Evolutionary conservation across 371 early-diverging fungal species (phyloP), one percentile per base, ranked within the genome.

Genomic region (Mucor lusitanicus): DNA sequence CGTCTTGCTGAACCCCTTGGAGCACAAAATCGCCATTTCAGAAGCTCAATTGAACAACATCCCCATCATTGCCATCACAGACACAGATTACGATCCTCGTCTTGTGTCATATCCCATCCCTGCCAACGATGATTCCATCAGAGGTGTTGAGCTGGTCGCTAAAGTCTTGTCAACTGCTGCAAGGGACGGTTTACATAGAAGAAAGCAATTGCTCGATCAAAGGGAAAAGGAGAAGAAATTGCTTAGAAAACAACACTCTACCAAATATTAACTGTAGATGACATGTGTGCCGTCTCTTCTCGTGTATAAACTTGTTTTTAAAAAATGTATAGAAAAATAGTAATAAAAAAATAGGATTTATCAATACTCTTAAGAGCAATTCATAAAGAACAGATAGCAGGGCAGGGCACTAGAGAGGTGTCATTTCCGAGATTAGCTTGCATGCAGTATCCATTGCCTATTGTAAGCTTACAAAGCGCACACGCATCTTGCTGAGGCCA

Each of bases 51-150:
- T 86, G 58, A 79, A 86, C 72, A 88, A 91, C 67, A 90, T 98
- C 42, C 98, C 99, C 30, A 92, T 96, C 21, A 90, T 98, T 57
- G 96, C 93, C 53, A 83, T 98, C 61, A 88, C 92, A 48, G 99
- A 98, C 74, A 95, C 97, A 42, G 95, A 98, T 81, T 91, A 89
- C 69, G 93, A 97, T 76, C 97, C 99, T 50, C 83, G 88, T 17
- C 71, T 70, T 17, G 95, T 97, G 39, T 91, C 95, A 7, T 98
- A 97, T 78, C 95, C 97, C n/a, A 95, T 98, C 44, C 97, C 99
- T 2, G 98, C 91, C 48, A 98, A 98, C 78, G 99, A 98, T 71
- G 98, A 98, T 76, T 87, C 92, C 0, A 74, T 93, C 32, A 79
- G 89, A 15, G 91, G 91, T 55, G 88, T 98, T 17, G 90, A 91